These are phyloP conservation scores for Nigrospora sphaerica DNA, from an alignment of 2,329 filamentous ascomycete species.

Conservation along the genomic window DNA sequence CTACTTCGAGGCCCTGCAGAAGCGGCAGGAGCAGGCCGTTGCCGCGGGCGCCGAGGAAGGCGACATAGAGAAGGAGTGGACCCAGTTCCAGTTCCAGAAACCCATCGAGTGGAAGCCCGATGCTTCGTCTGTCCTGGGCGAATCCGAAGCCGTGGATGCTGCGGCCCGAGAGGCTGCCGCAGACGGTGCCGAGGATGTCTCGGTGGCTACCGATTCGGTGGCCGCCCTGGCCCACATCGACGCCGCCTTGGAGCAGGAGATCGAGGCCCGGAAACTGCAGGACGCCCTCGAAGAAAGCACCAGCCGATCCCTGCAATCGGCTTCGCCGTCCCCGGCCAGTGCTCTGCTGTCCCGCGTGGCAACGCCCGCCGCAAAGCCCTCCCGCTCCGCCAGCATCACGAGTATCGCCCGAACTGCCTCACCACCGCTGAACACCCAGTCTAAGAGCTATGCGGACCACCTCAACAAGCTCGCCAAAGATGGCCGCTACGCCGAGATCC, in stretches of 20 bases:
- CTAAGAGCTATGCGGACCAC: constrained; percentile 67
- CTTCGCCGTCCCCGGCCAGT: constrained; percentile 29
- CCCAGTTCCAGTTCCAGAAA: constrained; percentile 83
- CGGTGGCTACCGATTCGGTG: constrained; percentile 39
- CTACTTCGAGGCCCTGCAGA: constrained; percentile 87
- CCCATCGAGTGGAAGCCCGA: constrained; percentile 81
- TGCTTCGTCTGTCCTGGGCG: constrained; percentile 43
- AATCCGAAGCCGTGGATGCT: constrained; percentile 50
- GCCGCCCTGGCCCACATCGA: constrained; percentile 74
- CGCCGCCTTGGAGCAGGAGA: constrained; percentile 75
- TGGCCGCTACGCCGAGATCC: constrained; percentile 78
- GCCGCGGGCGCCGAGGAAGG: constrained; percentile 24
- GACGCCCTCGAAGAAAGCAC: constrained; percentile 33
- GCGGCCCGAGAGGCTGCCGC: constrained; percentile 18
- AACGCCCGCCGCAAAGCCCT: constrained; percentile 31
- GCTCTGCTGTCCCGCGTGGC: constrained; percentile 29
- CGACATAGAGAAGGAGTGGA: constrained; percentile 74
- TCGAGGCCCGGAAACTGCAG: constrained; percentile 45
- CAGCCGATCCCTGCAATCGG: constrained; percentile 25
- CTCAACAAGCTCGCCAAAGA: constrained; percentile 66
- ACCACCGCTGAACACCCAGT: constrained; percentile 56
- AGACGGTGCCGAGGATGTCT: constrained; percentile 23
- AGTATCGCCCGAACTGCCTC: constrained; percentile 50
- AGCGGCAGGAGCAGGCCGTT: constrained; percentile 48
- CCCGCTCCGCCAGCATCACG: constrained; percentile 31